Conservation (phyloP, 2,329 filamentous ascomycete species). For the Penicillium sp. region DNA sequence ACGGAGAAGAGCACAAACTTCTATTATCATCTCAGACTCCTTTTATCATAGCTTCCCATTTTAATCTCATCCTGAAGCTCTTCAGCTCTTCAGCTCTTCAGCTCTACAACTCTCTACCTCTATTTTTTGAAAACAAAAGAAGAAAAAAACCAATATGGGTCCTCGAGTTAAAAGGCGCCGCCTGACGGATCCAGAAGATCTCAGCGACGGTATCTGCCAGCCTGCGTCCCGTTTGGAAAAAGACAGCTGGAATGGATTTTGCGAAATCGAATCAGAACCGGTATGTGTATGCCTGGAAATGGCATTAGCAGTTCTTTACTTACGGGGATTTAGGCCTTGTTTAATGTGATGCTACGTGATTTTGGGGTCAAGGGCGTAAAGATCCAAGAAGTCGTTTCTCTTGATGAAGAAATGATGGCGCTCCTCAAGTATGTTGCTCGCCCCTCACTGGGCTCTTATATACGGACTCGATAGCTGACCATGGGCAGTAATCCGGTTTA, state of each 20-base stretch:
- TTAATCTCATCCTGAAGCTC: conserved; percentile 1
- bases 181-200: conserved; percentile 21
- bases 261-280: conserved; percentile 85
- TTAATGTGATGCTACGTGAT: conserved; percentile 78
- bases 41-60: not conserved
- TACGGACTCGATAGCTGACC: conserved; percentile 1
- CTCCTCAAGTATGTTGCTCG: conserved; percentile 56
- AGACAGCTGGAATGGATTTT: conserved; percentile 47
- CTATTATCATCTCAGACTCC: not conserved
- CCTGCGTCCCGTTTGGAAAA: conserved; percentile 41
- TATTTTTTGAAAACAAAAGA: too few relatives aligned
- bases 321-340: conserved; percentile 61
- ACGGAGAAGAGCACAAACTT: not conserved
- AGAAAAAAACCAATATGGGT: conserved; percentile 24
- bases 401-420: conserved; percentile 66
- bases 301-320: not conserved
- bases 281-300: conserved; percentile 49
- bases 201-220: conserved; percentile 28
- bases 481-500: conserved; percentile 65
- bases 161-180: conserved; percentile 31
- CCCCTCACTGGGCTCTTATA: not conserved
- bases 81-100: not conserved
- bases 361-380: conserved; percentile 72
- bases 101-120: not conserved
- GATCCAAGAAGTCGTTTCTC: conserved; percentile 70